These are phyloP conservation scores for Malus sylvestris DNA, from an alignment of 306 rosid genomes.

Conservation along the genomic window DNA sequence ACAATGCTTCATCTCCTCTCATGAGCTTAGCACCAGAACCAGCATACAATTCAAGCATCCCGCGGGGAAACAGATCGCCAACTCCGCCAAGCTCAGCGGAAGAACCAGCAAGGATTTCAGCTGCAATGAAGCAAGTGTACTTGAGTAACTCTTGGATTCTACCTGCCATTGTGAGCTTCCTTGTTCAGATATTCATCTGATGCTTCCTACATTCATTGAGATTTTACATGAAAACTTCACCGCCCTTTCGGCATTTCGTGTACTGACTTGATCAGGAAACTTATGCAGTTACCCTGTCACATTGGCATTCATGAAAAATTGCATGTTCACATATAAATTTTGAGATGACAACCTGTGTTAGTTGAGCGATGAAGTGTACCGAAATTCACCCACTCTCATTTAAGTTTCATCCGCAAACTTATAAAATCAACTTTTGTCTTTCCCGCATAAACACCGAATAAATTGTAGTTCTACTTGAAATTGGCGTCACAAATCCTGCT, in stretches of 20 bases:
- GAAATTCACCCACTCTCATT: background rate
- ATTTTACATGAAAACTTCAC: background rate
- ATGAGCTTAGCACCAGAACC: background rate
- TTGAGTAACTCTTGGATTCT: slow-evolving; percentile 8
- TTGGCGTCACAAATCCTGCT: background rate
- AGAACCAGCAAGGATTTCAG: slow-evolving; percentile 1
- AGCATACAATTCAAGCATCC: background rate
- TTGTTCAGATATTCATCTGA: background rate
- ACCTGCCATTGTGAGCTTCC: slow-evolving; percentile 1
- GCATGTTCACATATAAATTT: background rate
- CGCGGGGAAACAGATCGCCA: background rate
- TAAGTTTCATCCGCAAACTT: background rate
- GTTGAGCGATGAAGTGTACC: background rate
- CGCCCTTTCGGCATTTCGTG: background rate
- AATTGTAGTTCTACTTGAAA: background rate
- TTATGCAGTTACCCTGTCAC: background rate
- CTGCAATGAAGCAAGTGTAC: background rate
- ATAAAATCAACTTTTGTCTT: background rate
- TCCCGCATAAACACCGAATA: background rate
- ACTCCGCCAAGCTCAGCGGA: slow-evolving; percentile 7
- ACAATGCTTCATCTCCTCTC: slow-evolving; percentile 9
- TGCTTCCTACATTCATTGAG: background rate
- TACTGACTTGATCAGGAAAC: background rate
- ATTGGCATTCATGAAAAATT: background rate
- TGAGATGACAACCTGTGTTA: background rate